Conservation (phyloP, 2,329 filamentous ascomycete genomes). For the Ustulina deusta region DNA sequence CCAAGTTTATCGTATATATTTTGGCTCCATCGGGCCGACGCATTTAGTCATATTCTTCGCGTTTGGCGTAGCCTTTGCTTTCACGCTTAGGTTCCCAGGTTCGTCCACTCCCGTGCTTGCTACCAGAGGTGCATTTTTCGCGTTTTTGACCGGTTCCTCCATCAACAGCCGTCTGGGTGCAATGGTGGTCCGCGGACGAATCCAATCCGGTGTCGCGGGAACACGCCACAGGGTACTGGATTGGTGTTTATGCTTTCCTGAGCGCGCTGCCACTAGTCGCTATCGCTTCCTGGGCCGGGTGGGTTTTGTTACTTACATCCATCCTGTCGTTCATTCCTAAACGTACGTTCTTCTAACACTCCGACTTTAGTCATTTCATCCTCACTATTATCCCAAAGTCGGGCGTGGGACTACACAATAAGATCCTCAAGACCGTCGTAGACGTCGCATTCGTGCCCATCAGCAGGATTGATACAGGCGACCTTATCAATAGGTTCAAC, state of each 20-base stretch:
- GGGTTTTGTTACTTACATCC: neutral
- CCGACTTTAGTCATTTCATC: slow-evolving; percentile 61
- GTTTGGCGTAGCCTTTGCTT: slow-evolving; percentile 33
- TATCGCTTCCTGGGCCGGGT: slow-evolving; percentile 28
- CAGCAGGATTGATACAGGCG: slow-evolving; percentile 44
- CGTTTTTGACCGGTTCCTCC: slow-evolving; percentile 1
- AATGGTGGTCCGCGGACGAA: slow-evolving; percentile 44
- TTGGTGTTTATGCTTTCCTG: slow-evolving; percentile 40
- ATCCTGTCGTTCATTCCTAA: neutral
- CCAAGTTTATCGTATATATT: slow-evolving; percentile 40
- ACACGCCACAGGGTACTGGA: slow-evolving; percentile 38
- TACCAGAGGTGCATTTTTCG: too few species aligned
- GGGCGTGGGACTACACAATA: slow-evolving; percentile 61
- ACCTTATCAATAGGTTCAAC: slow-evolving; percentile 46
- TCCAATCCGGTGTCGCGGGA: slow-evolving; percentile 30
- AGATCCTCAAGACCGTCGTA: slow-evolving; percentile 60
- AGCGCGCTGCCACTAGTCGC: slow-evolving; percentile 33
- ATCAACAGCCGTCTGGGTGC: slow-evolving; percentile 43
- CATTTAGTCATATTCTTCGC: slow-evolving; percentile 38
- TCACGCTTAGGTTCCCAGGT: slow-evolving; percentile 41
- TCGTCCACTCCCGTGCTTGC: slow-evolving; percentile 18
- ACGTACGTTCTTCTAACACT: slow-evolving; percentile 55
- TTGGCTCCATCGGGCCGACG: slow-evolving; percentile 36
- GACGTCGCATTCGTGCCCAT: slow-evolving; percentile 41
- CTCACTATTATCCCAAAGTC: slow-evolving; percentile 55